Percentiles rank a stretch among this genome's conserved stretches.
phyloP scores from a whole-genome alignment of 192 early-diverging fungal genomes.

The Coemansia javaensis region DNA sequence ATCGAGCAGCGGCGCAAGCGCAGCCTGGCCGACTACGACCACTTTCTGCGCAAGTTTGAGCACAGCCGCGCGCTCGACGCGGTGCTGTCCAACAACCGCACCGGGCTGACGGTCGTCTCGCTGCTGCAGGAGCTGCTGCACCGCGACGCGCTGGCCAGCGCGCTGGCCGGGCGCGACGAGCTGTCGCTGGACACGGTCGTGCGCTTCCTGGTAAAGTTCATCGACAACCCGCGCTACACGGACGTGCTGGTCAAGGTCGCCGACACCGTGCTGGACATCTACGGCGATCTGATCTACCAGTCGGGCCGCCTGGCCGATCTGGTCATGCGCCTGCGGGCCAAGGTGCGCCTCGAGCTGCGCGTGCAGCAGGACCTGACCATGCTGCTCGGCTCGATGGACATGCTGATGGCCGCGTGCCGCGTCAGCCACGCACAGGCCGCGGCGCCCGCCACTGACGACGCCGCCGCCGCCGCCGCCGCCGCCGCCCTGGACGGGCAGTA shows the following conservation, averaged over 20 bases:
- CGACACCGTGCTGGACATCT: constrained; percentile 70
- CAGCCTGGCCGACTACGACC: constrained; percentile 74
- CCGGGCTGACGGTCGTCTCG: constrained; percentile 62
- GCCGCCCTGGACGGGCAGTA: not conserved
- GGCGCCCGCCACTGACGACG: constrained; percentile 4
- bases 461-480: not conserved
- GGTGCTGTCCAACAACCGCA: constrained; percentile 61
- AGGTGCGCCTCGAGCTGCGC: constrained; percentile 74
- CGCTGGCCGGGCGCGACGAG: constrained; percentile 85
- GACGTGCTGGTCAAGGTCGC: constrained; percentile 73
- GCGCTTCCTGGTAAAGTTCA: constrained; percentile 74
- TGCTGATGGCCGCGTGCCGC: constrained; percentile 54
- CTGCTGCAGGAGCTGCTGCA: constrained; percentile 88
- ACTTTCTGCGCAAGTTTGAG: constrained; percentile 76
- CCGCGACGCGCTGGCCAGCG: constrained; percentile 71
- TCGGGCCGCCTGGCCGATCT: constrained; percentile 78
- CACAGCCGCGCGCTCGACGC: constrained; percentile 88
- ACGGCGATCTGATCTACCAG: constrained; percentile 71
- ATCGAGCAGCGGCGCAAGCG: constrained; percentile 64
- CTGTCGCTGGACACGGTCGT: constrained; percentile 76
- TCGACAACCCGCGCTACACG: constrained; percentile 78
- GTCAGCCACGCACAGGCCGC: constrained; percentile 24
- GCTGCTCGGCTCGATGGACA: constrained; percentile 79
- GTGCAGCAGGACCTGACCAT: constrained; percentile 74
- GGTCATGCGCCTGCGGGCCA: constrained; percentile 58